Evolutionary conservation across 257 asterid species (phyloP).

Genomic region (Paulownia fortunei): DNA sequence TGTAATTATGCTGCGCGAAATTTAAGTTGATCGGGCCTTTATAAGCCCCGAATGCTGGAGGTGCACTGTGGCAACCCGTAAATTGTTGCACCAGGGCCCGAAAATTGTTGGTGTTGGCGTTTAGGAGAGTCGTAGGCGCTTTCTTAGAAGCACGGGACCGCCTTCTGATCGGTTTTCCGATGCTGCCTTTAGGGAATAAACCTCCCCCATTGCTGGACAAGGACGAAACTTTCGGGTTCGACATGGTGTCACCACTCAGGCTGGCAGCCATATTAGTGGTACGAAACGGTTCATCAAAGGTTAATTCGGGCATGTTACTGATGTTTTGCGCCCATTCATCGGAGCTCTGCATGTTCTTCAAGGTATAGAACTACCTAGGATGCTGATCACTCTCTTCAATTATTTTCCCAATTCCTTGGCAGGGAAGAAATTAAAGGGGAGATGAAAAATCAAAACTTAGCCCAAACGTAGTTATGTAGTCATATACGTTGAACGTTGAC

Average conservation of each 20-base stretch:
- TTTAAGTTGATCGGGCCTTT: conserved; percentile 68
- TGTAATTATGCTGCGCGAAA: conserved; percentile 41
- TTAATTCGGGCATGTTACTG: conserved; percentile 27
- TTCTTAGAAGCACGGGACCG: conserved; percentile 51
- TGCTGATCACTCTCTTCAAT: not conserved
- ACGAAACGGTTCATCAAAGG: conserved; percentile 19
- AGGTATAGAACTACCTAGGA: not conserved
- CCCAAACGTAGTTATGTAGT: not conserved
- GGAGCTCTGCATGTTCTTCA: conserved; percentile 34
- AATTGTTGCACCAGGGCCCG: conserved; percentile 69
- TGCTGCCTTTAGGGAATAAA: conserved; percentile 18
- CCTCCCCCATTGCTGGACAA: not conserved
- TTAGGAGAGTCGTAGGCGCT: conserved; percentile 47
- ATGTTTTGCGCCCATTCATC: conserved; percentile 33
- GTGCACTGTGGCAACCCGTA: conserved; percentile 58
- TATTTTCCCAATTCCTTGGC: not conserved
- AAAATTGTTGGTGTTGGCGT: conserved; percentile 49
- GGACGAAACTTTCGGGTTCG: conserved; percentile 10
- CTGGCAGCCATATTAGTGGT: not conserved
- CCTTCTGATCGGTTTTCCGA: conserved; percentile 35
- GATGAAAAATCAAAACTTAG: conserved; percentile 12
- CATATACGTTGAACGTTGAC: conserved; percentile 42
- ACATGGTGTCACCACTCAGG: not conserved
- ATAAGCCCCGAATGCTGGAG: conserved; percentile 9
- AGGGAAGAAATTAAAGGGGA: not conserved